A percentile compares a stretch with the other conserved stretches of the same genome.
Conservation (phyloP, 352 stramenopile genomes). For the Peronosclerospora sorghi region DNA sequence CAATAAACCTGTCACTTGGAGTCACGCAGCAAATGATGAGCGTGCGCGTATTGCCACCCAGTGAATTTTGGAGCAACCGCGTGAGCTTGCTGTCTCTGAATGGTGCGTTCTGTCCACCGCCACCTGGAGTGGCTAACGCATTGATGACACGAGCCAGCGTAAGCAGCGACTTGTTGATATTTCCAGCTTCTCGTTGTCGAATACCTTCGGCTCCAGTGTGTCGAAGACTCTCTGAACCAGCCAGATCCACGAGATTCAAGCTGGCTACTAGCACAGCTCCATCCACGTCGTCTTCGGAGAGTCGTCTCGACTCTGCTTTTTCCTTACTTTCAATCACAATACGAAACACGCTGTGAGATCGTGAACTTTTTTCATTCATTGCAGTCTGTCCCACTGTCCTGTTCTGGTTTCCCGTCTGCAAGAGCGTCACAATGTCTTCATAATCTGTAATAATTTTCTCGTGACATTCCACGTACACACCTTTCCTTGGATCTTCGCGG, state of each 20-base stretch:
- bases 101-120: slow-evolving; percentile 36
- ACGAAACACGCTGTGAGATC: slow-evolving; percentile 76
- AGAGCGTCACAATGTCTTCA: slow-evolving; percentile 44
- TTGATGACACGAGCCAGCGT: slow-evolving; percentile 93
- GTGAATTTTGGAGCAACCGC: slow-evolving; percentile 4
- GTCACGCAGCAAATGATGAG: slow-evolving; percentile 32
- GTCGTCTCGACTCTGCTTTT: slow-evolving; percentile 30
- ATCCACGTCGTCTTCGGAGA: slow-evolving; percentile 59
- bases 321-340: slow-evolving; percentile 80
- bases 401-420: slow-evolving; percentile 56
- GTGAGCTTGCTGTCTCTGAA: slow-evolving; percentile 81
- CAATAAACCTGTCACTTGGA: slow-evolving; percentile 56
- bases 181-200: slow-evolving; percentile 91
- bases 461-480: slow-evolving; percentile 94
- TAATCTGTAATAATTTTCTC: slow-evolving; percentile 89
- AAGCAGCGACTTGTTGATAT: slow-evolving; percentile 95
- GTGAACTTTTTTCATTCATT: slow-evolving; percentile 76
- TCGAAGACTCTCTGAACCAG: slow-evolving; percentile 93
- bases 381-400: slow-evolving; percentile 52
- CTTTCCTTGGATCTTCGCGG: slow-evolving; percentile 89
- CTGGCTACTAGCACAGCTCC: slow-evolving; percentile 88
- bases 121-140: slow-evolving; percentile 33
- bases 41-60: too few species aligned
- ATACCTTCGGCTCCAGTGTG: slow-evolving; percentile 91
- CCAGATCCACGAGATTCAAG: slow-evolving; percentile 96